Evolutionary conservation across 73 alveolate species (phyloP).

Genomic region (Paramecium tetraurelia): DNA sequence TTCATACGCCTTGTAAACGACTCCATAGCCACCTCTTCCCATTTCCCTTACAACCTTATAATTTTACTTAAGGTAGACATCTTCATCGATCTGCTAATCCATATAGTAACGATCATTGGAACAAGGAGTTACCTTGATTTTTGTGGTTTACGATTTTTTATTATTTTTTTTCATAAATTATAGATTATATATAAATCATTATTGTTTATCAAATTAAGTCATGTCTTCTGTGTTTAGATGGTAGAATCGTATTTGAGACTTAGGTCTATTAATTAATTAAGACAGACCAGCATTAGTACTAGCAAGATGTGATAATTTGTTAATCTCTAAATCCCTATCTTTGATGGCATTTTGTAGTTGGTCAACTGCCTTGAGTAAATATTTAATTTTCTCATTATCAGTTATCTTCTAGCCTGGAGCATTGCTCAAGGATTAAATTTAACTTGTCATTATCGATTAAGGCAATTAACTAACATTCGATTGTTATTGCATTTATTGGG

Average conservation of each 20-base stretch:
- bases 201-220: not conserved
- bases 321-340: not conserved
- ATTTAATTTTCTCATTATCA: not conserved
- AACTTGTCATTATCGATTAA: not conserved
- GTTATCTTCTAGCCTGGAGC: not conserved
- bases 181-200: not conserved
- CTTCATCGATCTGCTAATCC: not conserved
- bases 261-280: not conserved
- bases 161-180: not conserved
- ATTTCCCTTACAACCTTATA: slow-evolving; percentile 53
- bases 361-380: not conserved
- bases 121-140: not conserved
- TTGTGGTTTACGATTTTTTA: not conserved
- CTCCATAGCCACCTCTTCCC: slow-evolving; percentile 67
- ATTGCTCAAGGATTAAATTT: not conserved
- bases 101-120: slow-evolving; percentile 36
- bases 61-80: slow-evolving; percentile 2
- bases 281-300: not conserved
- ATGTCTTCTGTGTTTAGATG: not conserved
- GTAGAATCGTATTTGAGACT: not conserved
- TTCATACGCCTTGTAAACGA: slow-evolving; percentile 57
- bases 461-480: not conserved
- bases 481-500: not conserved
- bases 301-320: not conserved
- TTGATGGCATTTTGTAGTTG: not conserved